phyloP scores from a whole-genome alignment of 2,329 filamentous ascomycete genomes.

The Penicillium sp. region DNA sequence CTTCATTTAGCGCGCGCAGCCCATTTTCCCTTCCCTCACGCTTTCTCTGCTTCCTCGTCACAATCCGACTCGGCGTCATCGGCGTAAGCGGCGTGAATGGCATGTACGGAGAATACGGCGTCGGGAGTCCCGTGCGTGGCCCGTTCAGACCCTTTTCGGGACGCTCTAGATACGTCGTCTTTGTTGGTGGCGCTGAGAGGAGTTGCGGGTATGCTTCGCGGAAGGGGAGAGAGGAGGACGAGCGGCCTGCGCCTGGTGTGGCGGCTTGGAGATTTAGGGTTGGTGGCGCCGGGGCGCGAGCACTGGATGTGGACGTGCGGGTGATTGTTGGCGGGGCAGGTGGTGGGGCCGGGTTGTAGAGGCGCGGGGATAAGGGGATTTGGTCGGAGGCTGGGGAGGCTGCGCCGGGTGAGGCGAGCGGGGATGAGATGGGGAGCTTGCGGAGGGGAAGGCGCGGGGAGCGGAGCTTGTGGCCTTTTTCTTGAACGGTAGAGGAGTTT shows the following conservation, averaged over 20 bases:
- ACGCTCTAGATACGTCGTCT: slow-evolving; percentile 55
- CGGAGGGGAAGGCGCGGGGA: slow-evolving; percentile 51
- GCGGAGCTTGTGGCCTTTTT: slow-evolving; percentile 46
- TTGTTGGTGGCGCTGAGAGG: slow-evolving; percentile 52
- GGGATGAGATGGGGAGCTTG: slow-evolving; percentile 63
- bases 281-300: slow-evolving; percentile 28
- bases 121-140: slow-evolving; percentile 53
- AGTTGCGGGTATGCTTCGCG: slow-evolving; percentile 46
- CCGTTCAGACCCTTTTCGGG: slow-evolving; percentile 42
- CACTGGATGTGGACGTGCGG: slow-evolving; percentile 44
- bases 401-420: slow-evolving; percentile 54
- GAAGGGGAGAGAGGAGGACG: slow-evolving; percentile 48
- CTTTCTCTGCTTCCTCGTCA: slow-evolving; percentile 51
- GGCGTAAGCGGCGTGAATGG: slow-evolving; percentile 56
- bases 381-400: slow-evolving; percentile 50
- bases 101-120: slow-evolving; percentile 57
- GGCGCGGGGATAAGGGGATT: slow-evolving; percentile 61
- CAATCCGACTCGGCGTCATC: slow-evolving; percentile 52
- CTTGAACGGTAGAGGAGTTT: slow-evolving; percentile 41
- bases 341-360: slow-evolving; percentile 61
- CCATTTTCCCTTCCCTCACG: slow-evolving; percentile 49
- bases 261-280: slow-evolving; percentile 34
- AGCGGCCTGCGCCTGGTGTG: slow-evolving; percentile 21
- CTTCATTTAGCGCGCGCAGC: slow-evolving; percentile 50
- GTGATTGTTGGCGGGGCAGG: slow-evolving; percentile 61